Percentiles rank a stretch among this genome's conserved stretches.
Conservation (phyloP, 2,329 filamentous ascomycete genomes). For the Fusarium newnesense region DNA sequence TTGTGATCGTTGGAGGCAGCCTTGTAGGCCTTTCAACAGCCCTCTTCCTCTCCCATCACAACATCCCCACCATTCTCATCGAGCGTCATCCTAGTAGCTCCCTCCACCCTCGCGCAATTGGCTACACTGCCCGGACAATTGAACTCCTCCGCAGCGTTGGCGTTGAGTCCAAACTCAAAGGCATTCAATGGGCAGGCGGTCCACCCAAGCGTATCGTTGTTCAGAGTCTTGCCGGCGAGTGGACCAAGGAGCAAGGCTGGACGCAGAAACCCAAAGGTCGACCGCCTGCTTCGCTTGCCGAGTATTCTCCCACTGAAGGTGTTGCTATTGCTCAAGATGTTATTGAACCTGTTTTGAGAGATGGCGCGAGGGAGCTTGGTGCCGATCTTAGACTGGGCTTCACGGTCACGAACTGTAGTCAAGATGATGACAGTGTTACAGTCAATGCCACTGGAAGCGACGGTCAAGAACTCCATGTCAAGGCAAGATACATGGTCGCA, state of each 20-base stretch:
- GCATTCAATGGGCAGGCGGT: slow-evolving; percentile 26
- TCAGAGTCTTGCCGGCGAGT: slow-evolving; percentile 37
- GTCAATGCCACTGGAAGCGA: background rate
- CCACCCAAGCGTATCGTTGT: slow-evolving; percentile 36
- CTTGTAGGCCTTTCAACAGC: slow-evolving; percentile 53
- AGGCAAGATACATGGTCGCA: slow-evolving; percentile 51
- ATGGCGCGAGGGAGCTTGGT: slow-evolving; percentile 46
- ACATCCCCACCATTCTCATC: slow-evolving; percentile 49
- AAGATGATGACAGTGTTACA: slow-evolving; percentile 25
- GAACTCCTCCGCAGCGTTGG: slow-evolving; percentile 49
- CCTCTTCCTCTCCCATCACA: slow-evolving; percentile 48
- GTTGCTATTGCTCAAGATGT: slow-evolving; percentile 52
- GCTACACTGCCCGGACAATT: slow-evolving; percentile 52
- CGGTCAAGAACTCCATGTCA: slow-evolving; percentile 34
- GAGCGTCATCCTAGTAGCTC: slow-evolving; percentile 50
- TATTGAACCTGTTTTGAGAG: slow-evolving; percentile 52
- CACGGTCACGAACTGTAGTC: slow-evolving; percentile 44
- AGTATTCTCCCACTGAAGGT: slow-evolving; percentile 34
- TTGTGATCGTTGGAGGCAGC: slow-evolving; percentile 53
- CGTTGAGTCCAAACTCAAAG: slow-evolving; percentile 27
- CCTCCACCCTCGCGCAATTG: slow-evolving; percentile 51
- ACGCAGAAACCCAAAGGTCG: background rate
- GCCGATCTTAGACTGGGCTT: slow-evolving; percentile 50
- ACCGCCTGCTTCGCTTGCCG: accelerated
- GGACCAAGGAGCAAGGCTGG: slow-evolving; percentile 38